phyloP scores from a whole-genome alignment of 129 eudicot species.

The Artemisia tridentata region DNA sequence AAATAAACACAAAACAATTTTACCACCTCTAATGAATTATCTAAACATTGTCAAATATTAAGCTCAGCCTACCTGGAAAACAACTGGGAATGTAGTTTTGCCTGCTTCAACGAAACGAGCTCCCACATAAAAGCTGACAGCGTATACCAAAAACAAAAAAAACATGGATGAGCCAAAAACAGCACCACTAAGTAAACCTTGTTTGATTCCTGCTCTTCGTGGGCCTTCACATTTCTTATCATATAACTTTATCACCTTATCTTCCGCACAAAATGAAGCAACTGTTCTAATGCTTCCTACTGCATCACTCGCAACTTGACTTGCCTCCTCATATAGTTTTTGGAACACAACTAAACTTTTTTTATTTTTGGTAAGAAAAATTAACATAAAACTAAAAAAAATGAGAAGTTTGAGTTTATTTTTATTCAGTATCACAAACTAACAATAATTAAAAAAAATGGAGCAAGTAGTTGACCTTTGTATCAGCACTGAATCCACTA shows the following conservation, averaged over 20 bases:
- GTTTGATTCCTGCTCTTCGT: conserved; percentile 53
- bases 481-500: conserved; percentile 67
- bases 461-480: conserved; percentile 47
- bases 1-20: background rate
- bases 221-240: conserved; percentile 65
- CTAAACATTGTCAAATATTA: conserved; percentile 16
- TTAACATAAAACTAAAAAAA: too few species aligned
- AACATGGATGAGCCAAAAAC: conserved; percentile 63
- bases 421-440: background rate
- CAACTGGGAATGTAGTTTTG: conserved; percentile 52
- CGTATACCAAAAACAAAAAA: conserved; percentile 51
- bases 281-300: conserved; percentile 85
- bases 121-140: conserved; percentile 66
- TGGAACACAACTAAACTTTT: too few species aligned
- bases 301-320: conserved; percentile 81
- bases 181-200: conserved; percentile 57
- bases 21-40: too few species aligned
- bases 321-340: conserved; percentile 77
- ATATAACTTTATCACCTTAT: conserved; percentile 59
- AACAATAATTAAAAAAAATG: background rate
- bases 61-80: conserved; percentile 48
- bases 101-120: conserved; percentile 63
- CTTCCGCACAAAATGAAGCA: conserved; percentile 87
- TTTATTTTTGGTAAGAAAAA: too few species aligned
- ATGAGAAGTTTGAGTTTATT: too few species aligned